These are phyloP conservation scores for Boletus bicolor DNA, from an alignment of 768 basidiomycete genomes.

Conservation along the genomic window DNA sequence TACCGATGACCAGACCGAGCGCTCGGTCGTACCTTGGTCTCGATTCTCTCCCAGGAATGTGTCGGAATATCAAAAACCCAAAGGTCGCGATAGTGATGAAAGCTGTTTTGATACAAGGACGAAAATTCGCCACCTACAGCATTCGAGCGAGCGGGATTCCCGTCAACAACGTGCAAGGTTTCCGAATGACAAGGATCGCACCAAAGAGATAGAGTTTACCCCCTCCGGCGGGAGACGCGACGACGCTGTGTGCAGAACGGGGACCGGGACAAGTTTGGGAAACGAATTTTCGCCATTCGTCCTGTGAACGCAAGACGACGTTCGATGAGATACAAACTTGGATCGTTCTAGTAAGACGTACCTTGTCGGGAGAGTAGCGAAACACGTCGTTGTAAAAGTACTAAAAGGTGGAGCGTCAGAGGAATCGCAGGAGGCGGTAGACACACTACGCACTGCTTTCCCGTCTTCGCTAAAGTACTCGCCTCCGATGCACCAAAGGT, in stretches of 20 bases:
- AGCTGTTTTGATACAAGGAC: slow-evolving; percentile 74
- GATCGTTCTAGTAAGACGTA: slow-evolving; percentile 16
- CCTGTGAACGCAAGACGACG: slow-evolving; percentile 33
- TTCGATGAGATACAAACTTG: background rate
- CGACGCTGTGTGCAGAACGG: slow-evolving; percentile 82
- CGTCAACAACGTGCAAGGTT: background rate
- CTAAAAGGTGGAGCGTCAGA: slow-evolving; percentile 32
- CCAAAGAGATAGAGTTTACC: slow-evolving; percentile 86
- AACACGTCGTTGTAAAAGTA: slow-evolving; percentile 88
- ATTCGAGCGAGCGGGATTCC: background rate
- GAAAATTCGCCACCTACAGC: slow-evolving; percentile 79
- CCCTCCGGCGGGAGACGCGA: slow-evolving; percentile 69
- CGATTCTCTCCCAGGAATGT: slow-evolving; percentile 84
- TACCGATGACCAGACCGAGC: slow-evolving; percentile 83
- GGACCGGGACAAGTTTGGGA: slow-evolving; percentile 86
- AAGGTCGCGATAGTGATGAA: slow-evolving; percentile 87
- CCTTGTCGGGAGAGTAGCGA: slow-evolving; percentile 82
- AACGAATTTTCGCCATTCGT: slow-evolving; percentile 88
- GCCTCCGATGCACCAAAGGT: slow-evolving; percentile 83
- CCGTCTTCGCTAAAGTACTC: slow-evolving; percentile 88
- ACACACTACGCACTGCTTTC: slow-evolving; percentile 52
- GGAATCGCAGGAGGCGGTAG: background rate
- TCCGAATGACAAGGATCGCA: slow-evolving; percentile 21
- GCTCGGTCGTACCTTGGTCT: slow-evolving; percentile 76
- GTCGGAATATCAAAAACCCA: slow-evolving; percentile 82